Base-by-base conservation (phyloP, 306 rosid species). In the Argentina anserina region DNA sequence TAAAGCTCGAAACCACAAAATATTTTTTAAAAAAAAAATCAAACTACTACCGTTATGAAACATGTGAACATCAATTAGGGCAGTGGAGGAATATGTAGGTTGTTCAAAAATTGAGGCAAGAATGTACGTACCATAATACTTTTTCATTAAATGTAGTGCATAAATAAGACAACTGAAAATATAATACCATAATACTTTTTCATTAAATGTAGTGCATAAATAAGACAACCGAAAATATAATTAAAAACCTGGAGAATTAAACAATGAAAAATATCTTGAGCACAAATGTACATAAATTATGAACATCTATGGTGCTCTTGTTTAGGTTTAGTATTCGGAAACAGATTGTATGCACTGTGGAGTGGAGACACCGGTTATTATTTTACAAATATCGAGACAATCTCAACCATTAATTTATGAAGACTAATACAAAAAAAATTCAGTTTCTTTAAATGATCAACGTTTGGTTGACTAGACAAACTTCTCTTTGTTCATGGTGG, bases 291-390 rank as follows among this genome's bases (percentile, higher is more conserved):
- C 11, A 46, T 47, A 34, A 23, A 49, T 33, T 13, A 23, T 52
- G 45, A 20, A 69, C 11, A 33, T n/a, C n/a, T n/a, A 33, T 69
- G 65, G 50, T 70, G 50, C 52, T 53, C 45, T 25, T 21, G 64
- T 8, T 34, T 36, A n/a, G 21, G 70, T 63, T 37, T 73, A 67
- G 78, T 39, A 67, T 79, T 79, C 78, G 73, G 78, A n/a, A n/a
- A n/a, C n/a, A n/a, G n/a, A n/a, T n/a, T n/a, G n/a, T n/a, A n/a
- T n/a, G n/a, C n/a, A n/a, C n/a, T n/a, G n/a, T n/a, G n/a, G n/a
- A n/a, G n/a, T n/a, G n/a, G n/a, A n/a, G n/a, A n/a, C n/a, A n/a
- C n/a, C n/a, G n/a, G n/a, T n/a, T n/a, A n/a, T n/a, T n/a, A n/a
- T n/a, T n/a, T n/a, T n/a, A n/a, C n/a, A n/a, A n/a, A n/a, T n/a